Evolutionary conservation across 306 rosid genomes (phyloP).

Genomic region (Lagenaria siceraria): DNA sequence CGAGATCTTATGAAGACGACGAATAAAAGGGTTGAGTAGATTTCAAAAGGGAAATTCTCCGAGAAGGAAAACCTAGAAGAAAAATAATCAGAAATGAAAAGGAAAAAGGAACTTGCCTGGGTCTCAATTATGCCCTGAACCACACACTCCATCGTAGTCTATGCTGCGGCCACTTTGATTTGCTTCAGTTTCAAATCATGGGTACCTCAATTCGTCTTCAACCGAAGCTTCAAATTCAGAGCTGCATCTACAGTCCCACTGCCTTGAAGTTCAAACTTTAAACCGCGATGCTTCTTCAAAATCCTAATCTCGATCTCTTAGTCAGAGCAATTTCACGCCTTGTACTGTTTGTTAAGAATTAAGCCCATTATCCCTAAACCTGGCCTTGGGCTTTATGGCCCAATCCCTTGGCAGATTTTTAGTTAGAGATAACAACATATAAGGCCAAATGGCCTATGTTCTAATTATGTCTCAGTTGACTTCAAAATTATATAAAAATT

Average conservation of each 20-base stretch:
- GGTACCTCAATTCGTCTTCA: background rate
- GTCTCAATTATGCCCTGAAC: slow-evolving; percentile 93
- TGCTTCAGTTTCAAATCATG: background rate
- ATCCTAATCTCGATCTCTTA: background rate
- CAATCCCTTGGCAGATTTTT: background rate
- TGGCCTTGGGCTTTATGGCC: background rate
- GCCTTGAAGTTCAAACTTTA: background rate
- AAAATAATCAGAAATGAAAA: background rate
- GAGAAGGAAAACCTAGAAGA: background rate
- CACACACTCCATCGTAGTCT: slow-evolving; percentile 65
- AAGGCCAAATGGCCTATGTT: too few relatives aligned
- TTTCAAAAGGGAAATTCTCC: background rate
- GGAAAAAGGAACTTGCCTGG: slow-evolving; percentile 29
- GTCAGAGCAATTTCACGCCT: background rate
- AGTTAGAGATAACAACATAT: too few relatives aligned
- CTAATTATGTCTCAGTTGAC: too few relatives aligned
- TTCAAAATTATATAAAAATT: too few relatives aligned
- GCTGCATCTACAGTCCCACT: background rate
- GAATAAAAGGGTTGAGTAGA: background rate
- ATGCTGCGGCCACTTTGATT: background rate
- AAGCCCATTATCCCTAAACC: background rate
- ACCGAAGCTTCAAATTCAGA: background rate
- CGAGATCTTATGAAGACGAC: background rate
- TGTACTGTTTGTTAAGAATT: background rate
- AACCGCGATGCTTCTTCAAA: background rate